Base-by-base conservation (phyloP, 2,329 filamentous ascomycete species). In the Macrophomina phaseolina region DNA sequence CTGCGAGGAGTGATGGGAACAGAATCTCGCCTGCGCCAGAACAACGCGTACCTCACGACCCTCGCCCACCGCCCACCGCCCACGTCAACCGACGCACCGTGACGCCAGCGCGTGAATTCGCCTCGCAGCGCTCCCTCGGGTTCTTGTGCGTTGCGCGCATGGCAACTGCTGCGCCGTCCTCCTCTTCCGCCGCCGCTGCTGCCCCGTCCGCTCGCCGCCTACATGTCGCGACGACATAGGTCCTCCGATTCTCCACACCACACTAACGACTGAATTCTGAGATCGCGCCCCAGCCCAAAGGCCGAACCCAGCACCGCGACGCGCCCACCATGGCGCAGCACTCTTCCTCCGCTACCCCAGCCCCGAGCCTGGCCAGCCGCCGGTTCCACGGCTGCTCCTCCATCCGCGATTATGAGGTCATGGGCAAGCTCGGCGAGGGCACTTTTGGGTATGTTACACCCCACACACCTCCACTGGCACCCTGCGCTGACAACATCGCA, bases 381-480 rank as follows among this genome's bases (percentile, higher is more conserved):
- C 74, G 90, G 70, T 99, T 96, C 78, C 84, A 85, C 64, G 95
- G 95, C 69, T 97, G 94, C 83, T 95, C 93, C 58, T 88, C 87
- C 74, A 93, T 96, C 71, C 82, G 83, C 71, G 90, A 93, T 71
- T 96, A 95, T 77, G 91, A 94, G 72, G 82, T 95, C 45, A 81
- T 91, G 71, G 89, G 89, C 63, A 96, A 96, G 81, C 87, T 99
- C 66, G 94, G 94, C 72, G 94, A 98, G 78, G 94, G 94, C 68
- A 98, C 94, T 28, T 98, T 98, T 81, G 94, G 94, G 89, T 91
- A 81, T 72, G 87, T 65, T 23, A 7, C 42, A 12, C 2, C 63
- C 36, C 55, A 36, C n/a, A 55, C 34, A 9, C 55, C 16, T 38
- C 48, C 75, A 60, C 61, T 5, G 32, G 42, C 16, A 23, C 23